A percentile compares a stretch with the other conserved stretches of the same genome.
phyloP scores from a whole-genome alignment of 2,329 filamentous ascomycete genomes.

The Elsinoe perseae region DNA sequence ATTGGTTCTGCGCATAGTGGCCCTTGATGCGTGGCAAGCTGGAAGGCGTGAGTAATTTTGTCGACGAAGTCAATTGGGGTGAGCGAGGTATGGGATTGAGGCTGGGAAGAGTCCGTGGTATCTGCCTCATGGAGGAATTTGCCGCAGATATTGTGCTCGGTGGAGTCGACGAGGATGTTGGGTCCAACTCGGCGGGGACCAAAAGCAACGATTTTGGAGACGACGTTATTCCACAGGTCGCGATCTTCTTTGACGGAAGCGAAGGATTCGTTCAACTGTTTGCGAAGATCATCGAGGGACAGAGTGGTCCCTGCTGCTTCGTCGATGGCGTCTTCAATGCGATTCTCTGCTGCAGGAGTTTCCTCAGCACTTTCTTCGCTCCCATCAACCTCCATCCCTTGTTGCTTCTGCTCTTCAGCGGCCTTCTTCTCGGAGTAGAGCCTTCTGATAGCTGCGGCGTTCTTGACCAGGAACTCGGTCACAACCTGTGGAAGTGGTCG shows the following conservation, averaged over 20 bases:
- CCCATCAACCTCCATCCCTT: conserved; percentile 35
- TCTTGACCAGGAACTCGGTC: conserved; percentile 78
- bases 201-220: conserved; percentile 82
- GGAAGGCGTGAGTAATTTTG: conserved; percentile 89
- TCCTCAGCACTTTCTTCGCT: conserved; percentile 31
- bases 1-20: conserved; percentile 89
- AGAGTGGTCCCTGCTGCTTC: conserved; percentile 48
- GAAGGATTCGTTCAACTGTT: conserved; percentile 60
- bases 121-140: conserved; percentile 45
- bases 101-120: conserved; percentile 32
- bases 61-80: conserved; percentile 60
- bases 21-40: conserved; percentile 80
- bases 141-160: conserved; percentile 60
- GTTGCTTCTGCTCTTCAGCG: conserved; percentile 36
- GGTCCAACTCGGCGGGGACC: conserved; percentile 78
- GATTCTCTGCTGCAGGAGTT: conserved; percentile 42
- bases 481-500: conserved; percentile 69
- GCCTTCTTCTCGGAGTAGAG: conserved; percentile 65
- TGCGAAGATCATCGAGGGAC: conserved; percentile 67
- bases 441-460: conserved; percentile 67
- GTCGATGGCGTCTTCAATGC: conserved; percentile 40
- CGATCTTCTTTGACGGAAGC: conserved; percentile 63
- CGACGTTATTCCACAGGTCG: conserved; percentile 67
- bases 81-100: conserved; percentile 48
- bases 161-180: conserved; percentile 82